Conservation (phyloP, 768 basidiomycete genomes). For the Phylloporus arenicola region DNA sequence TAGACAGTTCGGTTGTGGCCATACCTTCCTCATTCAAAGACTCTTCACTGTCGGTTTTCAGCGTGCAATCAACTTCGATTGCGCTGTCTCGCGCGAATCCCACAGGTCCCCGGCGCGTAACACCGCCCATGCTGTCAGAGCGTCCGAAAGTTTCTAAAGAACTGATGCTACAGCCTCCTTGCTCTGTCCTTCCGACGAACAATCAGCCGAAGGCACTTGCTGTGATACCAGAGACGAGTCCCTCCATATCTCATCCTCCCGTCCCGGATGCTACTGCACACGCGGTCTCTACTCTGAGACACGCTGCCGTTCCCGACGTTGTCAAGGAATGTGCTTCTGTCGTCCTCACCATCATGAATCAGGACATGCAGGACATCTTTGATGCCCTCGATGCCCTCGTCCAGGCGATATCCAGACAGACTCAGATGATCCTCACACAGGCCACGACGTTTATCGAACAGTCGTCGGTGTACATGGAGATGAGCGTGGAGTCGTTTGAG, state of each 20-base stretch:
- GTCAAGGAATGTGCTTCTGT: conserved; percentile 45
- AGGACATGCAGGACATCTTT: conserved; percentile 52
- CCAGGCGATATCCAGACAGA: conserved; percentile 45
- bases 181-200: conserved; percentile 20
- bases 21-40: conserved; percentile 43
- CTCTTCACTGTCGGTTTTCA: conserved; percentile 47
- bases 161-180: conserved; percentile 33
- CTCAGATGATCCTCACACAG: conserved; percentile 20
- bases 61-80: conserved; percentile 38
- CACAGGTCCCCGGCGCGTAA: conserved; percentile 16
- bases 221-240: conserved; percentile 18
- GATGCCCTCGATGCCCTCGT: conserved; percentile 57
- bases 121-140: conserved; percentile 25
- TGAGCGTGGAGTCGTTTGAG: conserved; percentile 34
- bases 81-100: conserved; percentile 23
- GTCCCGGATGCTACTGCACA: conserved; percentile 14
- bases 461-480: conserved; percentile 36
- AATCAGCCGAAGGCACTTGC: conserved; percentile 28
- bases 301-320: conserved; percentile 44
- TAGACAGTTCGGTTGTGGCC: conserved; percentile 25
- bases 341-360: conserved; percentile 39
- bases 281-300: conserved; percentile 23
- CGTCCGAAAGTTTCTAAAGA: conserved; percentile 30
- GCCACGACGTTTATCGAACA: conserved; percentile 41
- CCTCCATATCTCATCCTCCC: conserved; percentile 5